Conservation (phyloP, 805 yeast genomes). For the Candida verbasci region DNA sequence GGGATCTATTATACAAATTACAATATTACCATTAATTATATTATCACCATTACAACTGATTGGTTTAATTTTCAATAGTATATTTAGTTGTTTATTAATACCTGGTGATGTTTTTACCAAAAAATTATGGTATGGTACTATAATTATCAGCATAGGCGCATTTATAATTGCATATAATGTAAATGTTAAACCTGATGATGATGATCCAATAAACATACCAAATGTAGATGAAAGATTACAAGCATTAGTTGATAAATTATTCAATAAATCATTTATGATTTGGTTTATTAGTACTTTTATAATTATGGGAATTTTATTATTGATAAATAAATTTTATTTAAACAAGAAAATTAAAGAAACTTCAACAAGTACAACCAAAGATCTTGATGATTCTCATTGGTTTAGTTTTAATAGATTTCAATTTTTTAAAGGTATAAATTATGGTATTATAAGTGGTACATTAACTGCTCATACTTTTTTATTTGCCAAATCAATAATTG, state of each 20-base stretch:
- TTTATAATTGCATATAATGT: slow-evolving; percentile 74
- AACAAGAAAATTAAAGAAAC: slow-evolving; percentile 11
- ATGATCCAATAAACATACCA: slow-evolving; percentile 14
- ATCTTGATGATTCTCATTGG: not conserved
- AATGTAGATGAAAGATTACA: slow-evolving; percentile 29
- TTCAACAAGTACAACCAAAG: not conserved
- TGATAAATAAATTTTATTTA: slow-evolving; percentile 17
- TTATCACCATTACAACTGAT: slow-evolving; percentile 81
- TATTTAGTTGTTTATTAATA: slow-evolving; percentile 59
- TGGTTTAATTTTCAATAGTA: slow-evolving; percentile 82
- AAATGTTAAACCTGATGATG: slow-evolving; percentile 21
- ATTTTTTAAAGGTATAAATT: slow-evolving; percentile 52
- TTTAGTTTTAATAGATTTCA: slow-evolving; percentile 14
- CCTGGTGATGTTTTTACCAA: slow-evolving; percentile 65
- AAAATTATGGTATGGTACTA: slow-evolving; percentile 58
- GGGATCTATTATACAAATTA: slow-evolving; percentile 79
- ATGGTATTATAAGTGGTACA: slow-evolving; percentile 69
- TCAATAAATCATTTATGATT: slow-evolving; percentile 43
- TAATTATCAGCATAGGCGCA: slow-evolving; percentile 69
- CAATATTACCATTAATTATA: slow-evolving; percentile 76
- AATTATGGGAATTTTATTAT: slow-evolving; percentile 20
- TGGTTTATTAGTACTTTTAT: slow-evolving; percentile 50
- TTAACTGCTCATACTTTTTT: slow-evolving; percentile 82
- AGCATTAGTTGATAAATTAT: slow-evolving; percentile 32
- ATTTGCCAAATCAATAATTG: slow-evolving; percentile 81